A percentile compares a stretch with the other conserved stretches of the same genome.
These are phyloP conservation scores for Pseudocercospora musae DNA, from an alignment of 2,329 filamentous ascomycete genomes.

Conservation along the genomic window DNA sequence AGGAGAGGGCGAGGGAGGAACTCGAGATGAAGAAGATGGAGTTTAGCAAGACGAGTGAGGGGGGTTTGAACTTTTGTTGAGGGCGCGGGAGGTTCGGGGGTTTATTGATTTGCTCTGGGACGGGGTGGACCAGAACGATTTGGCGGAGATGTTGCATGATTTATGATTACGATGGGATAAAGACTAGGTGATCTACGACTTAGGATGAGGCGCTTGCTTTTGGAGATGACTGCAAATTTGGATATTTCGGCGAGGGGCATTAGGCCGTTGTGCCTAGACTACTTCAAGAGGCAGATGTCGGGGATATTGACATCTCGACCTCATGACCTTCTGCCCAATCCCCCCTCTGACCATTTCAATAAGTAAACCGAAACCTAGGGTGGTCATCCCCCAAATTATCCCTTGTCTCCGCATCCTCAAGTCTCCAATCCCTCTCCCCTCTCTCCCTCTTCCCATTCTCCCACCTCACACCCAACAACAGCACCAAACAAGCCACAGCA, in stretches of 20 bases:
- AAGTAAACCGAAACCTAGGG: background rate
- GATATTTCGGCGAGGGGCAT: too few relatives aligned
- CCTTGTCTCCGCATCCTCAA: background rate
- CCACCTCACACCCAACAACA: constrained; percentile 42
- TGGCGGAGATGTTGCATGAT: too few relatives aligned
- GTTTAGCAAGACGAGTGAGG: background rate
- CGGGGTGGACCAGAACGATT: too few relatives aligned
- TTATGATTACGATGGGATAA: too few relatives aligned
- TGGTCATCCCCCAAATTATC: background rate
- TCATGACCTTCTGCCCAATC: background rate
- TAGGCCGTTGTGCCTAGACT: too few relatives aligned
- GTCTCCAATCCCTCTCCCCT: constrained; percentile 46
- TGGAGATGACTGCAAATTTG: too few relatives aligned
- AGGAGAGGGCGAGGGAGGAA: background rate
- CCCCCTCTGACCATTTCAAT: background rate
- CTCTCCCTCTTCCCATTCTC: constrained; percentile 49
- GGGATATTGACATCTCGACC: too few relatives aligned
- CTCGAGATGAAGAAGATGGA: background rate
- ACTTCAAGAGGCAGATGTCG: too few relatives aligned
- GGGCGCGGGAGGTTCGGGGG: background rate
- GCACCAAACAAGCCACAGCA: constrained; percentile 40
- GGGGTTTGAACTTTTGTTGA: background rate
- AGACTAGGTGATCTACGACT: too few relatives aligned
- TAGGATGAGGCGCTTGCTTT: too few relatives aligned
- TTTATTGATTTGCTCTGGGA: background rate